Base-by-base conservation (phyloP, 306 rosid species). In the Spatholobus suberectus region DNA sequence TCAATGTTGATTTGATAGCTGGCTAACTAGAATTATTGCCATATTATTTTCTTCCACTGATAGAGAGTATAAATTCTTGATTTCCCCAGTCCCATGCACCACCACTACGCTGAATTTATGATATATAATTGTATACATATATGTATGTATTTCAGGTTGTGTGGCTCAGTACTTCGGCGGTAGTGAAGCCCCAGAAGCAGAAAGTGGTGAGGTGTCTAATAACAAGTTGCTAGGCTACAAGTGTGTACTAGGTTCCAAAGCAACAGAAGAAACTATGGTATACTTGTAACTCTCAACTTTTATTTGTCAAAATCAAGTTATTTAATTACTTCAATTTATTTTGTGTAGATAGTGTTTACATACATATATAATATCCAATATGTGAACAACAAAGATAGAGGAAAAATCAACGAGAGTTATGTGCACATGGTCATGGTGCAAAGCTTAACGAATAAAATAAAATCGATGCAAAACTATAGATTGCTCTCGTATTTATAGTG, bases 231-330 rank as follows among this genome's bases (percentile, higher is more conserved):
- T 87, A 14, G 95, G 93, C 44, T 92, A 92, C 84, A 94, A 89
- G 85, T 92, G 95, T 82, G 94, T 82, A 37, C 84, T 89, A 18
- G 76, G 82, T 75, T 92, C 94, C 17, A 92, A 92, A 82, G 92
- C 87, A 71, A 17, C 89, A 43, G 97, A 94, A 89, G 97, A 92
- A 65, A 20, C 87, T 18, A 68, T 91, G 98, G 98, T 92, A 89
- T 35, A 46, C 70, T 32, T 65, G 46, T 34, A 65, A 34, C 70
- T 62, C 41, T 6, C 4, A 26, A 75, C 41, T 76, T 57, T 21
- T 23, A 5, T 57, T 57, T 54, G 27, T 3, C 4, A 18, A 62
- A 12, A 3, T 46, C 12, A 0, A 8, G 21, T n/a, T 37, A 18
- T 29, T 52, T n/a, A 52, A n/a, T n/a, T 27, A 37, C 21, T 47